Evolutionary conservation across 345 rosid species (phyloP).

Genomic region (Salix caprea): DNA sequence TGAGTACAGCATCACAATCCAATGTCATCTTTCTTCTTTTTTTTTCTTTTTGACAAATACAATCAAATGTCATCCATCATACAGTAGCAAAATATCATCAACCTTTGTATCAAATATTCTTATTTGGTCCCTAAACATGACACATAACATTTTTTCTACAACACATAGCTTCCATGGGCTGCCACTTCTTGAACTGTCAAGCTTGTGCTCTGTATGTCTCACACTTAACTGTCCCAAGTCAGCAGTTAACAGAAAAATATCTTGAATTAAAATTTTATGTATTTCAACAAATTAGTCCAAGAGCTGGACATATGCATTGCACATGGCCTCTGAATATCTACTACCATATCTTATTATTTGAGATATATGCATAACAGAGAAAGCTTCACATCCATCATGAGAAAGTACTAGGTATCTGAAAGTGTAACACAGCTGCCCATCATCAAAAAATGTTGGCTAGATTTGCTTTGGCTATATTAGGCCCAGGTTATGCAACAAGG

Average conservation of each 20-base stretch:
- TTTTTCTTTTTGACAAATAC: no score
- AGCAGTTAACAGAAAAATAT: not conserved
- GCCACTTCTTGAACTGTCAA: not conserved
- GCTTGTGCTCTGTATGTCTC: not conserved
- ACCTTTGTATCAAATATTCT: not conserved
- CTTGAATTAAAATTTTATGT: not conserved
- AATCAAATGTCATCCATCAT: no score
- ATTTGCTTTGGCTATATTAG: no score
- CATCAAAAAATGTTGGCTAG: no score
- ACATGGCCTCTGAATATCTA: not conserved
- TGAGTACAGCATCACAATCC: not conserved
- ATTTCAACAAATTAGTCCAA: not conserved
- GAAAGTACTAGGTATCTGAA: not conserved
- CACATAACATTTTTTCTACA: not conserved
- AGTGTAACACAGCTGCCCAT: no score
- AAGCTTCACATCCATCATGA: not conserved
- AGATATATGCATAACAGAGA: not conserved
- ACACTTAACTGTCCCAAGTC: not conserved
- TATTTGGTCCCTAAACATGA: not conserved
- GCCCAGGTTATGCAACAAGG: no score
- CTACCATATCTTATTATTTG: not conserved
- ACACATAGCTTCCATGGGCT: not conserved
- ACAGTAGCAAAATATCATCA: not conserved
- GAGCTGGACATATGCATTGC: not conserved
- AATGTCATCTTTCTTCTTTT: no score